Evolutionary conservation across 2,329 filamentous ascomycete genomes (phyloP).

Genomic region (Botryotinia convoluta): DNA sequence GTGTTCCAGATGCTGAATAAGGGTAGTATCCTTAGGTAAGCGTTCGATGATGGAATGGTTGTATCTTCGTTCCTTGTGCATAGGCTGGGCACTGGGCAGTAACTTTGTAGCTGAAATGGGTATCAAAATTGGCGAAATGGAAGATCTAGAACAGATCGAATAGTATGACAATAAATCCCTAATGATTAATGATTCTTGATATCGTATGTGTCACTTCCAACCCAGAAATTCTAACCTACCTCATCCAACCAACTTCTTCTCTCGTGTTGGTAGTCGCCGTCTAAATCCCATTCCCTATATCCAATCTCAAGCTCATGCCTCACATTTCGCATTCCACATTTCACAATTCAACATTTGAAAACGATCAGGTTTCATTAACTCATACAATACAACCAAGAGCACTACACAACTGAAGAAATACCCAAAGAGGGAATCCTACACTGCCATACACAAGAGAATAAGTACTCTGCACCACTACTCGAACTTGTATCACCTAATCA

Average conservation of each 20-base stretch:
- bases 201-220: neutral
- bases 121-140: fast-evolving
- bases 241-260: neutral
- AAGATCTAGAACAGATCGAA: neutral
- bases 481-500: neutral
- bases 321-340: neutral
- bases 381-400: neutral
- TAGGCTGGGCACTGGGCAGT: neutral
- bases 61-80: neutral
- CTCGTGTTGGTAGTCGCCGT: neutral
- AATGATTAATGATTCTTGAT: neutral
- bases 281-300: neutral
- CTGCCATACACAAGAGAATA: neutral
- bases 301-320: neutral
- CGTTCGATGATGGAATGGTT: neutral
- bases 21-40: neutral
- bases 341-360: neutral
- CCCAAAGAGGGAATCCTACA: neutral
- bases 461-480: neutral
- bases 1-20: neutral
- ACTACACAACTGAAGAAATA: neutral
- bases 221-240: neutral
- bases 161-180: neutral
- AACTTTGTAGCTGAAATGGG: neutral
- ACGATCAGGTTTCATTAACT: neutral